Conservation (phyloP, 2,329 filamentous ascomycete species). For the Hansfordia pulvinata region DNA sequence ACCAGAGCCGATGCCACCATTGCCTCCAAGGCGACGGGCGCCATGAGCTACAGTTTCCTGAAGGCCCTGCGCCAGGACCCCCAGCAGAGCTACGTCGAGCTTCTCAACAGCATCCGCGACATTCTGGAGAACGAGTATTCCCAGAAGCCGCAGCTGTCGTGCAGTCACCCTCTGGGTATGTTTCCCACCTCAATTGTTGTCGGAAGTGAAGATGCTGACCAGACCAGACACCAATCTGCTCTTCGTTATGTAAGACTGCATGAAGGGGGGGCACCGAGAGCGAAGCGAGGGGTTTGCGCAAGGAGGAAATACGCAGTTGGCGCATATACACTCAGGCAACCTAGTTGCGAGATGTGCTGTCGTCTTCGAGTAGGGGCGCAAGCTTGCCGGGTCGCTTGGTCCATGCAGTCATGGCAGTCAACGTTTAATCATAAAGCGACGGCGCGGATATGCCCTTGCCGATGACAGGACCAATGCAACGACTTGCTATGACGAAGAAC, state of each 20-base stretch:
- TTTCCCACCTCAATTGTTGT: constrained; percentile 6
- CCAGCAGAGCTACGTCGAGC: constrained; percentile 92
- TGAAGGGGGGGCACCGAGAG: no score
- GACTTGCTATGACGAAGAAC: no score
- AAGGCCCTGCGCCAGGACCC: constrained; percentile 88
- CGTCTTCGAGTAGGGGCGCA: no score
- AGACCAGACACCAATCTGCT: constrained; percentile 44
- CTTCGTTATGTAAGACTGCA: constrained; percentile 48
- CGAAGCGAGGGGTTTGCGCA: no score
- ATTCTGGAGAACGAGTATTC: constrained; percentile 78
- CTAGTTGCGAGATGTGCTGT: no score
- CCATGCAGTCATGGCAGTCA: no score
- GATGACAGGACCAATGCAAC: no score
- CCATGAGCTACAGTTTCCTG: constrained; percentile 98
- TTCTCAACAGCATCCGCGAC: constrained; percentile 92
- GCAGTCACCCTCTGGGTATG: constrained; percentile 91
- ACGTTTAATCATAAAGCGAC: no score
- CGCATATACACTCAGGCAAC: no score
- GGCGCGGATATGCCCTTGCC: no score
- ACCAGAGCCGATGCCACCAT: constrained; percentile 83
- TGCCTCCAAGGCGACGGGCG: constrained; percentile 78
- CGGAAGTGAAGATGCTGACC: constrained; percentile 8
- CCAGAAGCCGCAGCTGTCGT: constrained; percentile 93
- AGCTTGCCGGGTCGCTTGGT: no score
- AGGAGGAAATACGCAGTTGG: no score